Conservation (phyloP, 192 early-diverging fungal species). For the Geranomyces michiganensis region DNA sequence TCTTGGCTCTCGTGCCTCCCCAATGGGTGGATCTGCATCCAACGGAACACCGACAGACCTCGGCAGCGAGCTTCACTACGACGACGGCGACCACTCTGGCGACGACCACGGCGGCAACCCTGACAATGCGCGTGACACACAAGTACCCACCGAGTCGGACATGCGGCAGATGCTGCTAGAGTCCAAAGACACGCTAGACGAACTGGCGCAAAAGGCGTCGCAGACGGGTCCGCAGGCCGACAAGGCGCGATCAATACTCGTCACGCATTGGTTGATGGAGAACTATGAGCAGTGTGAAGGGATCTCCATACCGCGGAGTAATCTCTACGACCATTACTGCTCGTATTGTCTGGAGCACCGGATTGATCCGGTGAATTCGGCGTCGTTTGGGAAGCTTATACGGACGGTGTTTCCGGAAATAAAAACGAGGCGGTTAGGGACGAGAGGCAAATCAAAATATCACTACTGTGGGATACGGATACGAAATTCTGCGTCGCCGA, state of each 20-base stretch:
- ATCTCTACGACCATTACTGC: slow-evolving; percentile 54
- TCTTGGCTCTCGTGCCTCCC: background rate
- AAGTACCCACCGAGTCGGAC: slow-evolving; percentile 32
- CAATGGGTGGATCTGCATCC: background rate
- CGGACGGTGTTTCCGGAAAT: slow-evolving; percentile 52
- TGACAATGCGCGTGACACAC: slow-evolving; percentile 30
- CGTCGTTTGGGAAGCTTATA: slow-evolving; percentile 57
- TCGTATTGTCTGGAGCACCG: slow-evolving; percentile 35
- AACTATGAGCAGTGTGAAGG: slow-evolving; percentile 48
- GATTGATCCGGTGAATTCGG: slow-evolving; percentile 53
- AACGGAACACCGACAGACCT: background rate
- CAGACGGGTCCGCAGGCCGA: slow-evolving; percentile 30
- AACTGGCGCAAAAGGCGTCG: slow-evolving; percentile 28
- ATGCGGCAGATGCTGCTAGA: slow-evolving; percentile 30
- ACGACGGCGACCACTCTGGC: slow-evolving; percentile 26
- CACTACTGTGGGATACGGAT: slow-evolving; percentile 52
- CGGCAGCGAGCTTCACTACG: background rate
- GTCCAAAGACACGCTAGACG: slow-evolving; percentile 33
- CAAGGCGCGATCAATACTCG: slow-evolving; percentile 32
- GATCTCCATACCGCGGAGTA: slow-evolving; percentile 46
- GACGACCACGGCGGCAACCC: slow-evolving; percentile 30
- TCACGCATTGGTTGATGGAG: slow-evolving; percentile 38
- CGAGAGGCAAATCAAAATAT: slow-evolving; percentile 51
- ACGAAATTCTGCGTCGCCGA: slow-evolving; percentile 22
- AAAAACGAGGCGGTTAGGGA: slow-evolving; percentile 54